phyloP scores from a whole-genome alignment of 2,329 filamentous ascomycete genomes.

The Colletotrichum ledebouriae region DNA sequence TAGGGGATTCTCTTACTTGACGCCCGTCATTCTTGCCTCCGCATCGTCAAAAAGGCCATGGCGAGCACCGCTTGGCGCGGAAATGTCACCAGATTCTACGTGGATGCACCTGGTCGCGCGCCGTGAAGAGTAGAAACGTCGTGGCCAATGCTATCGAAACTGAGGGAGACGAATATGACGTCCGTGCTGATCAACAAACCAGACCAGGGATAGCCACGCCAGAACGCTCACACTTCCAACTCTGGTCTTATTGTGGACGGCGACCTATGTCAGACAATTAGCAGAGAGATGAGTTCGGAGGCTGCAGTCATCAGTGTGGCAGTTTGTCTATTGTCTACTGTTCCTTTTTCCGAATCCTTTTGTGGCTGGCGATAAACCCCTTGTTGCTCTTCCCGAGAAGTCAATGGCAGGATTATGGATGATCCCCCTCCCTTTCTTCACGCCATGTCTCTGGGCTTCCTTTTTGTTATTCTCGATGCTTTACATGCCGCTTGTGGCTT shows the following conservation, averaged over 20 bases:
- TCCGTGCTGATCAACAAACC: slow-evolving; percentile 24
- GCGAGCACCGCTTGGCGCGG: slow-evolving; percentile 19
- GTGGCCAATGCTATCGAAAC: slow-evolving; percentile 8
- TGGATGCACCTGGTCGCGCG: slow-evolving; percentile 25
- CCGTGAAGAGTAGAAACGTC: slow-evolving; percentile 9
- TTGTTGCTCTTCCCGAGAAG: slow-evolving; percentile 33
- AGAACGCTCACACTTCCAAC: slow-evolving; percentile 13
- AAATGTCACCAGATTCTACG: slow-evolving; percentile 27
- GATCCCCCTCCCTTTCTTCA: slow-evolving; percentile 34
- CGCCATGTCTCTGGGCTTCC: slow-evolving; percentile 33
- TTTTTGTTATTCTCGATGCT: slow-evolving; percentile 29
- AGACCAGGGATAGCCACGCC: slow-evolving; percentile 28
- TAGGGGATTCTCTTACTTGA: slow-evolving; percentile 8
- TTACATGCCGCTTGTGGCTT: slow-evolving; percentile 36
- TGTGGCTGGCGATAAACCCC: slow-evolving; percentile 30
- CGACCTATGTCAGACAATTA: slow-evolving; percentile 33
- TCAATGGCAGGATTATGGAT: slow-evolving; percentile 26
- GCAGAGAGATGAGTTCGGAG: slow-evolving; percentile 21
- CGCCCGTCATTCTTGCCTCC: slow-evolving; percentile 34
- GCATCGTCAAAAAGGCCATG: slow-evolving; percentile 18
- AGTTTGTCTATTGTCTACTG: slow-evolving; percentile 20
- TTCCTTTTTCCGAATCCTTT: slow-evolving; percentile 28
- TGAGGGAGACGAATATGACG: slow-evolving; percentile 13
- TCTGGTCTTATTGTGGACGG: slow-evolving; percentile 23
- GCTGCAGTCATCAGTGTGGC: slow-evolving; percentile 15